Percentiles rank a stretch among this genome's conserved stretches.
These are phyloP conservation scores for Penicillium sp. DNA, from an alignment of 2,329 filamentous ascomycete genomes.

Conservation along the genomic window DNA sequence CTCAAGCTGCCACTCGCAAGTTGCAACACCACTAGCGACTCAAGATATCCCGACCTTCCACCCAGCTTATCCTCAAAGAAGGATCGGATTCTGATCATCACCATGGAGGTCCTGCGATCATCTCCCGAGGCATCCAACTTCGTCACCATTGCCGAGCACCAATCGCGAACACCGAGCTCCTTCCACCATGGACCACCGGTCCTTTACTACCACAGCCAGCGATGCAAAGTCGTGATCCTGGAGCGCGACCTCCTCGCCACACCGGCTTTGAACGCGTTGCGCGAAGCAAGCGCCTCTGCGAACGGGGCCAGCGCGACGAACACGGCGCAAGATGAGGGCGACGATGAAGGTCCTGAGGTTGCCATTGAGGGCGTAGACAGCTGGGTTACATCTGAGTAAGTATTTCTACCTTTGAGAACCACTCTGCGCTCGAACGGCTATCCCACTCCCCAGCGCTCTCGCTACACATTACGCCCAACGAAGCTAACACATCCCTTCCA, in stretches of 20 bases:
- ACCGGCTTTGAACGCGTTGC: constrained; percentile 38
- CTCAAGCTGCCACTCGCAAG: not conserved
- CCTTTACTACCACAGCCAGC: constrained; percentile 50
- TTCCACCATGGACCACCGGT: constrained; percentile 51
- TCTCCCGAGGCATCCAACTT: constrained; percentile 45
- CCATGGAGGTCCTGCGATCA: constrained; percentile 47
- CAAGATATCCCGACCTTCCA: not conserved
- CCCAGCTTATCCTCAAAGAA: not conserved
- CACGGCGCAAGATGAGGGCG: constrained; percentile 8
- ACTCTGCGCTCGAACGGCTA: not conserved
- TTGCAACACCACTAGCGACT: not conserved
- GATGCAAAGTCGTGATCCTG: constrained; percentile 48
- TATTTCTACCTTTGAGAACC: not conserved
- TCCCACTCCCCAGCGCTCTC: no score
- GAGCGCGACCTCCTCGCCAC: constrained; percentile 42
- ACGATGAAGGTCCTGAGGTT: constrained; percentile 34
- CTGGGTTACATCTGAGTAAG: constrained; percentile 54
- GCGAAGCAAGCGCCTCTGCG: constrained; percentile 18
- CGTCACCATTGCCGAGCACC: constrained; percentile 48
- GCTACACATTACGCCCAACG: no score
- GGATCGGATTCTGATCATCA: not conserved
- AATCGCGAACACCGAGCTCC: constrained; percentile 51
- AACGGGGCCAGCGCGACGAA: constrained; percentile 11
- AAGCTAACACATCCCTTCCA: constrained; percentile 21
- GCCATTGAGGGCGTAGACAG: constrained; percentile 45